Percentiles rank a stretch among this genome's conserved stretches.
phyloP scores from a whole-genome alignment of 257 asterid species.

The Ballota nigra region DNA sequence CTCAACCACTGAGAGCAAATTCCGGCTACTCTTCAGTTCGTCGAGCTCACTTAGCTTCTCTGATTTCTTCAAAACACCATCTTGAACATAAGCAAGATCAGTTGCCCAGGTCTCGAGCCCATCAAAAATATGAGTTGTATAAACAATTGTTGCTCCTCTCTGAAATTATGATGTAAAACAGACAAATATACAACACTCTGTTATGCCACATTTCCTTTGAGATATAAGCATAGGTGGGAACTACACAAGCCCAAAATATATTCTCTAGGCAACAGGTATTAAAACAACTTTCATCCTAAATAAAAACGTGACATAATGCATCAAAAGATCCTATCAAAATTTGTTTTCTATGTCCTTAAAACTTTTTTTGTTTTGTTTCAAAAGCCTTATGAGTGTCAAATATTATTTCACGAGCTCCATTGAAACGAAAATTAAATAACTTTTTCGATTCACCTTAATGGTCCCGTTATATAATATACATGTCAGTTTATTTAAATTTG shows the following conservation, averaged over 20 bases:
- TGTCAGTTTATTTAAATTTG: too few relatives aligned
- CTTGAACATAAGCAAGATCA: slow-evolving; percentile 84
- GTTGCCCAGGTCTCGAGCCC: slow-evolving; percentile 98
- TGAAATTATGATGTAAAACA: slow-evolving; percentile 29
- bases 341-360: too few relatives aligned
- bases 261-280: not conserved
- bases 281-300: not conserved
- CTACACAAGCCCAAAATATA: not conserved
- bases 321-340: too few relatives aligned
- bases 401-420: too few relatives aligned
- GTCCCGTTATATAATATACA: too few relatives aligned
- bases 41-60: slow-evolving; percentile 66
- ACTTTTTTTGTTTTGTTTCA: too few relatives aligned
- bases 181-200: not conserved
- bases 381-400: too few relatives aligned
- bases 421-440: too few relatives aligned
- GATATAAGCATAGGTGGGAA: not conserved
- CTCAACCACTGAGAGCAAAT: slow-evolving; percentile 87
- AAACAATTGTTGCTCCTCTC: slow-evolving; percentile 95
- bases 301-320: not conserved
- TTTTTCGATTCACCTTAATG: too few relatives aligned
- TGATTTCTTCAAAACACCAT: slow-evolving; percentile 66
- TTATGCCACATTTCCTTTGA: not conserved
- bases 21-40: slow-evolving; percentile 55
- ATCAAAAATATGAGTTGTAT: slow-evolving; percentile 94